Percentiles rank a stretch among this genome's conserved stretches.
Evolutionary conservation across 139 green algal genomes (phyloP).

Genomic region (Picochlorum sp.): DNA sequence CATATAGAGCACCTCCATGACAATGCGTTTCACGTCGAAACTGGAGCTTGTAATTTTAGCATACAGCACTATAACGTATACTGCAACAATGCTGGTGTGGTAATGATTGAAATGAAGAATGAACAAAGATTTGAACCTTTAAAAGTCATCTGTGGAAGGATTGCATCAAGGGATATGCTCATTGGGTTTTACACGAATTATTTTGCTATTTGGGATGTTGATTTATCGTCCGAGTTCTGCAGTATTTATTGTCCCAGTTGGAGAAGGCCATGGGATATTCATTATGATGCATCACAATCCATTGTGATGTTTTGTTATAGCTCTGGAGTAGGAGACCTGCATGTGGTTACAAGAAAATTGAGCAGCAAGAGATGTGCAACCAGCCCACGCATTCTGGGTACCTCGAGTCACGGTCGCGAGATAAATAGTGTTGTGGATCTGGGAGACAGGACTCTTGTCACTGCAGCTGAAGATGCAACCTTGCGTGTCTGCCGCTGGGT

Average conservation of each 20-base stretch:
- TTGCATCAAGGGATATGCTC: slow-evolving; percentile 1
- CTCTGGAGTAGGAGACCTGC: neutral
- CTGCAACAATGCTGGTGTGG: neutral
- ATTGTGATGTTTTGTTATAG: slow-evolving; percentile 16
- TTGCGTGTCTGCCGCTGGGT: neutral
- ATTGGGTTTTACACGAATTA: slow-evolving; percentile 12
- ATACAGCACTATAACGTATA: neutral
- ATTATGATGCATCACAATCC: slow-evolving; percentile 3
- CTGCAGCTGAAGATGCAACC: neutral
- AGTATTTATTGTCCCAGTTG: slow-evolving; percentile 16
- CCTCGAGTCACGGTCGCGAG: slow-evolving; percentile 18
- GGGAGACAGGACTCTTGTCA: neutral
- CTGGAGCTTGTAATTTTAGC: neutral
- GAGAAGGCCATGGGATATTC: slow-evolving; percentile 14
- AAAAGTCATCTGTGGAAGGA: neutral
- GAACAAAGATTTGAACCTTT: neutral
- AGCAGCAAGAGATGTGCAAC: neutral
- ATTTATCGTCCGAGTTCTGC: slow-evolving; percentile 5
- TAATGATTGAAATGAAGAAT: neutral
- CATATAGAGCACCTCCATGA: neutral
- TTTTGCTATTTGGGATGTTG: slow-evolving; percentile 12
- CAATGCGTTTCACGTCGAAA: neutral
- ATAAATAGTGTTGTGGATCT: slow-evolving; percentile 3
- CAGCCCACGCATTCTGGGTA: neutral
- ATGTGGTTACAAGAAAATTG: neutral